Evolutionary conservation across 2,329 filamentous ascomycete genomes (phyloP).

Genomic region (Camptophora hylomeconis): DNA sequence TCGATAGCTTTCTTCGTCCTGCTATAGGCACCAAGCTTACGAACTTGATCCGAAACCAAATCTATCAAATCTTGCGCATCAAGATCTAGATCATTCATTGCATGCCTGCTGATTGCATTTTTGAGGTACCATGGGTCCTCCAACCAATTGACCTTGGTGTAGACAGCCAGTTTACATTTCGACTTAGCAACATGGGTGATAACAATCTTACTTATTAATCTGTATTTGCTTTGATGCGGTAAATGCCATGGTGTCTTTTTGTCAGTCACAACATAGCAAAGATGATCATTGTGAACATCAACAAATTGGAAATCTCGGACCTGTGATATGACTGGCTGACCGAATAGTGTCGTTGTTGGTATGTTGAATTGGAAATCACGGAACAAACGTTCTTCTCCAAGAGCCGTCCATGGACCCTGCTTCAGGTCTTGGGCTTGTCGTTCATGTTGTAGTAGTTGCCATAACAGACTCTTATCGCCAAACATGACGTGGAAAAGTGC

Average conservation of each 20-base stretch:
- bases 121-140: conserved; percentile 43
- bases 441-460: conserved; percentile 81
- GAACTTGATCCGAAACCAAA: conserved; percentile 36
- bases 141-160: conserved; percentile 77
- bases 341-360: conserved; percentile 51
- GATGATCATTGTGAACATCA: conserved; percentile 66
- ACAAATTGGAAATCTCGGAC: conserved; percentile 77
- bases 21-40: conserved; percentile 31
- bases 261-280: conserved; percentile 56
- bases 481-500: conserved; percentile 93
- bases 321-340: conserved; percentile 42
- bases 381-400: conserved; percentile 53
- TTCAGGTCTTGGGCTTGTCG: conserved; percentile 65
- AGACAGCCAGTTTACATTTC: conserved; percentile 80
- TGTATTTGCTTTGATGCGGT: conserved; percentile 66
- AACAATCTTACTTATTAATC: conserved; percentile 76
- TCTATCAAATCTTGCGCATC: conserved; percentile 37
- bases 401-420: conserved; percentile 70
- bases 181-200: conserved; percentile 89
- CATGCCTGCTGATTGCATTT: conserved; percentile 48
- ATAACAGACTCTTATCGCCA: conserved; percentile 89
- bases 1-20: conserved; percentile 36
- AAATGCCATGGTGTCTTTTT: conserved; percentile 66
- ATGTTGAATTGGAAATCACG: conserved; percentile 74
- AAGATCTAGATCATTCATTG: conserved; percentile 52